These are phyloP conservation scores for Tulasnella calospora DNA, from an alignment of 768 basidiomycete species.

Conservation along the genomic window DNA sequence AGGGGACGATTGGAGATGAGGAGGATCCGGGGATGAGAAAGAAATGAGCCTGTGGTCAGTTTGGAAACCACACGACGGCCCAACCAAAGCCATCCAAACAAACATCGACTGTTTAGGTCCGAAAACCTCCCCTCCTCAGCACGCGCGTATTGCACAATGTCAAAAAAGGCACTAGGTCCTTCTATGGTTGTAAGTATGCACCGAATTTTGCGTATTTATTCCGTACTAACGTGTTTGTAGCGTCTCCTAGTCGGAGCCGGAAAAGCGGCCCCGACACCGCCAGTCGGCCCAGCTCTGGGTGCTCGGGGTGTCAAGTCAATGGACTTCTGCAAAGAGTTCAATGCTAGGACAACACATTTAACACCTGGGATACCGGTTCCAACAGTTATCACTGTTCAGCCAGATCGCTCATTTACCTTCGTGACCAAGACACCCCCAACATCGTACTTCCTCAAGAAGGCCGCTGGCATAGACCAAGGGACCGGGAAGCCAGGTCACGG, in stretches of 20 bases:
- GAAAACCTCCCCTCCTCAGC: constrained; percentile 10
- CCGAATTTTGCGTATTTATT: constrained; percentile 17
- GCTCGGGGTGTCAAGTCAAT: constrained; percentile 98
- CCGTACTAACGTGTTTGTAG: constrained; percentile 38
- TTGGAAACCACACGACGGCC: background rate
- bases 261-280: constrained; percentile 92
- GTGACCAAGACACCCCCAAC: constrained; percentile 87
- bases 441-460: constrained; percentile 84
- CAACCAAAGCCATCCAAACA: background rate
- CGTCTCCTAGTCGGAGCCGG: constrained; percentile 86
- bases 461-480: constrained; percentile 86
- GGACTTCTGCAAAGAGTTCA: constrained; percentile 99
- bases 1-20: constrained; percentile 11
- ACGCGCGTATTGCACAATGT: constrained; percentile 46
- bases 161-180: constrained; percentile 61
- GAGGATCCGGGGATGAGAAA: constrained; percentile 20
- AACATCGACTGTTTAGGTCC: constrained; percentile 11
- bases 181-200: constrained; percentile 64
- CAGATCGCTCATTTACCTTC: constrained; percentile 94
- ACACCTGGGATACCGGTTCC: constrained; percentile 81
- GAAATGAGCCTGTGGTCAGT: constrained; percentile 10
- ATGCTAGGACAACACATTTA: constrained; percentile 89
- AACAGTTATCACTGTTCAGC: constrained; percentile 87
- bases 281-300: constrained; percentile 94
- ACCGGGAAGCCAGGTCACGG: constrained; percentile 77